Base-by-base conservation (phyloP, 2,329 filamentous ascomycete genomes). In the Penicillium sp. region DNA sequence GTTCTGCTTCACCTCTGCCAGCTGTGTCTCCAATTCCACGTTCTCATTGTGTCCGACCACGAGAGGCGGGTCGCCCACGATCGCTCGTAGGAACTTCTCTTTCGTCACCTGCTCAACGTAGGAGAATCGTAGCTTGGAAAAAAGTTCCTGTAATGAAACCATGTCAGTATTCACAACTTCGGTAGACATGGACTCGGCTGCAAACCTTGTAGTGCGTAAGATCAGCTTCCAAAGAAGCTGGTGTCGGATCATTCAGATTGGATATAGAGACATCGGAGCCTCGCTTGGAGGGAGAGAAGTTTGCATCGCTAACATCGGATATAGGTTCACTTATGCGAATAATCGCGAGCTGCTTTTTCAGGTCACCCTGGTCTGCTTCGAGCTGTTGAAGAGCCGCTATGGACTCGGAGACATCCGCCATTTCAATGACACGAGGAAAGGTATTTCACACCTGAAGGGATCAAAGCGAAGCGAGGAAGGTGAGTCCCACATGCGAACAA, bases 81-180 rank as follows among this genome's bases (percentile, higher is more conserved):
- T 94, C 54, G 87, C 85, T 57, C 89, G 87, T 44, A 98, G 84
- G 69, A 96, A 97, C 63, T 95, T 95, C 68, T 98, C 93, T 71
- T 97, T 98, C 36, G 91, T 97, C 52, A 97, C 89, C 74, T 97
- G 93, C 71, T 98, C 93, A 59, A 96, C 86, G 70, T 97, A 97
- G 55, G 87, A 94, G 75, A 97, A 97, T 58, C 91, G 88, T 31
- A 97, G 78, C 72, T 98, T 97, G 34, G 89, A 86, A 70, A 97
- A 98, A 16, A 97, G 80, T 70, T 96, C 90, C 72, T 82, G 8
- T 34, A 1, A 23, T 6, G 6, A 11, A 29, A n/a, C 9, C 31
- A 10, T 6, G 31, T 34, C 6, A 20, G 36, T 11, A 35, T 38
- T 31, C 54, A 52, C 20, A 11, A 9, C 40, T 49, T 14, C 11